Evolutionary conservation across 441 rosid genomes (phyloP).

Genomic region (Erodium trifolium): DNA sequence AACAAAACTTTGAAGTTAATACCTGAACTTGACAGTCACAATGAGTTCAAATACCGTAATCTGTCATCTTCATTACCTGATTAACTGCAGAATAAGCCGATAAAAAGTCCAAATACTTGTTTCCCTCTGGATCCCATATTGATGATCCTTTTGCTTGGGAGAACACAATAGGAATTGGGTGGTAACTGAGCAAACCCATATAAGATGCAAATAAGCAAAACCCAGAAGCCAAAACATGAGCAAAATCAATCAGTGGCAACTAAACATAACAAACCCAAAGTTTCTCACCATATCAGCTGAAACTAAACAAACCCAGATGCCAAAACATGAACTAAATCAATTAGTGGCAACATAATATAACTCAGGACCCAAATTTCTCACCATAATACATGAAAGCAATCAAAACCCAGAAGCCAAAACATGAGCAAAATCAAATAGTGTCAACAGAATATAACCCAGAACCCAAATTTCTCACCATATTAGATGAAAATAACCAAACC

Average conservation of each 20-base stretch:
- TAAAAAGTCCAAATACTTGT: conserved; percentile 80
- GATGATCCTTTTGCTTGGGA: conserved; percentile 73
- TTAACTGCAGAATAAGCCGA: conserved; percentile 91
- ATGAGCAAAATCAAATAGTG: too few species aligned
- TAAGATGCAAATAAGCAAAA: not conserved
- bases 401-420: too few species aligned
- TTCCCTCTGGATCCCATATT: conserved; percentile 90
- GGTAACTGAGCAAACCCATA: conserved; percentile 46
- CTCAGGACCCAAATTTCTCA: too few species aligned
- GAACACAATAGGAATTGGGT: conserved; percentile 90
- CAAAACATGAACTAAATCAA: not conserved
- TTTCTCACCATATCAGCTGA: not conserved
- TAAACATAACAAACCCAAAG: too few species aligned
- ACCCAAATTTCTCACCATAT: not conserved
- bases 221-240: not conserved
- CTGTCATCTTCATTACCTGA: conserved; percentile 42
- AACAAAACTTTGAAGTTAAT: conserved; percentile 11
- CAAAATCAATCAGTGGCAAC: not conserved
- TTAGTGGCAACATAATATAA: too few species aligned
- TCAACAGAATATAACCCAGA: too few species aligned
- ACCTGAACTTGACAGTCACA: not conserved
- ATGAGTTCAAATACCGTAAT: not conserved
- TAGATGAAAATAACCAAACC: not conserved
- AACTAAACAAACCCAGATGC: not conserved
- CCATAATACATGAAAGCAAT: too few species aligned